Evolutionary conservation across 2,329 filamentous ascomycete species (phyloP).

Genomic region (Aspergillus sojae): DNA sequence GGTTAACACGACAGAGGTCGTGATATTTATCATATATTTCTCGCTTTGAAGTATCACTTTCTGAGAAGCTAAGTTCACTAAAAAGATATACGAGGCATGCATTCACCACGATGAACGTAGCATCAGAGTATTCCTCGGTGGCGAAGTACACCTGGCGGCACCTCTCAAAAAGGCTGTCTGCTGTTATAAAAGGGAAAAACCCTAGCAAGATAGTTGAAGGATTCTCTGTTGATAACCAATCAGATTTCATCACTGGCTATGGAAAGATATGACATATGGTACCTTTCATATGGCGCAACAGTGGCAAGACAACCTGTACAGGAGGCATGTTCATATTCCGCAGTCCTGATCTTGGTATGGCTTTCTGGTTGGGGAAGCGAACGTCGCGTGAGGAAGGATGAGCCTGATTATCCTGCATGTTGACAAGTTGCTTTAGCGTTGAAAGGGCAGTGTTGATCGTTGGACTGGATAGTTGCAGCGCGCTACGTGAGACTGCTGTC

Average conservation of each 20-base stretch:
- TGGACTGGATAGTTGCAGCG: constrained; percentile 38
- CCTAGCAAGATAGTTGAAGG: constrained; percentile 27
- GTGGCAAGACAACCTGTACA: constrained; percentile 32
- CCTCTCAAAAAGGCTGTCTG: constrained; percentile 38
- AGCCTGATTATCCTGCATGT: constrained; percentile 36
- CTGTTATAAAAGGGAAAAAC: constrained; percentile 37
- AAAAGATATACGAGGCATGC: constrained; percentile 44
- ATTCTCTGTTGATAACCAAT: constrained; percentile 21
- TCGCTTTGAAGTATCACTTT: constrained; percentile 21
- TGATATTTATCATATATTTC: constrained; percentile 35
- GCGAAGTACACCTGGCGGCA: constrained; percentile 49
- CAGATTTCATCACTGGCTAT: background rate
- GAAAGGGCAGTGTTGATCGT: constrained; percentile 43
- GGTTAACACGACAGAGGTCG: constrained; percentile 45
- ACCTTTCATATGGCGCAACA: constrained; percentile 41
- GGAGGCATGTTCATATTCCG: constrained; percentile 42
- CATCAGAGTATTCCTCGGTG: constrained; percentile 44
- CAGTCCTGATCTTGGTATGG: constrained; percentile 29
- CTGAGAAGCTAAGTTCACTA: constrained; percentile 29
- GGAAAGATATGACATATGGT: background rate
- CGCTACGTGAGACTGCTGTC: constrained; percentile 41
- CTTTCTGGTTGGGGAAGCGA: constrained; percentile 31
- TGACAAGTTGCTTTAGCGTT: constrained; percentile 42
- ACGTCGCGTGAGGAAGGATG: constrained; percentile 26
- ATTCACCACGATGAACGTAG: constrained; percentile 44